Conservation (phyloP, 176 grass and related monocot genomes). For the Oryza nivara region DNA sequence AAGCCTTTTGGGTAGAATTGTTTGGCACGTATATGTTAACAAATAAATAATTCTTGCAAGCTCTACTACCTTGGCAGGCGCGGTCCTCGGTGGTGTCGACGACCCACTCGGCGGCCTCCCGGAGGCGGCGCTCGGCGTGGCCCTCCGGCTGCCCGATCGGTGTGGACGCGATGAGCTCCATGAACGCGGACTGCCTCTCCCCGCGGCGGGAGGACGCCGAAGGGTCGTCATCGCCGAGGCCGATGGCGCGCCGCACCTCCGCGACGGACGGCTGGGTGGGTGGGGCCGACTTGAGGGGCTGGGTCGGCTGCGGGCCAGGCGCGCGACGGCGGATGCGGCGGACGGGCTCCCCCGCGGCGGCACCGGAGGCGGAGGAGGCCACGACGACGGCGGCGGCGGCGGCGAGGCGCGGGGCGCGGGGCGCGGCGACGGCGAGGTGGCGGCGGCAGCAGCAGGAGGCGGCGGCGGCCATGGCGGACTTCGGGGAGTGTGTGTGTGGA, state of each 20-base stretch:
- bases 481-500: slow-evolving; percentile 5
- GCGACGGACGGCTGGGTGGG: slow-evolving; percentile 48
- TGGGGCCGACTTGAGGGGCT: background rate
- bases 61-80: slow-evolving; percentile 45
- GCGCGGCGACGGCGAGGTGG: slow-evolving; percentile 46
- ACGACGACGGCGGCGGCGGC: background rate
- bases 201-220: slow-evolving; percentile 18
- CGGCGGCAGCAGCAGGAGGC: background rate
- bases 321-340: slow-evolving; percentile 35
- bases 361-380: background rate
- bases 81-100: slow-evolving; percentile 66
- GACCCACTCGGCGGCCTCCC: slow-evolving; percentile 81
- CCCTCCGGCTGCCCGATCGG: slow-evolving; percentile 74
- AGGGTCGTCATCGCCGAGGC: slow-evolving; percentile 46
- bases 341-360: slow-evolving; percentile 13
- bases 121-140: slow-evolving; percentile 58
- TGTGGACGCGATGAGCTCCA: slow-evolving; percentile 58
- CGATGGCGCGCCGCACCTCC: slow-evolving; percentile 79
- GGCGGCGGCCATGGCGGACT: slow-evolving; percentile 32
- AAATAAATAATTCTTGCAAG: no score
- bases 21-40: no score
- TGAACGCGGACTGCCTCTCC: slow-evolving; percentile 51
- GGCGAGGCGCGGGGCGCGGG: slow-evolving; percentile 47
- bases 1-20: no score
- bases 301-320: background rate